These are phyloP conservation scores for Petunia axillaris DNA, from an alignment of 257 asterid genomes.

Conservation along the genomic window DNA sequence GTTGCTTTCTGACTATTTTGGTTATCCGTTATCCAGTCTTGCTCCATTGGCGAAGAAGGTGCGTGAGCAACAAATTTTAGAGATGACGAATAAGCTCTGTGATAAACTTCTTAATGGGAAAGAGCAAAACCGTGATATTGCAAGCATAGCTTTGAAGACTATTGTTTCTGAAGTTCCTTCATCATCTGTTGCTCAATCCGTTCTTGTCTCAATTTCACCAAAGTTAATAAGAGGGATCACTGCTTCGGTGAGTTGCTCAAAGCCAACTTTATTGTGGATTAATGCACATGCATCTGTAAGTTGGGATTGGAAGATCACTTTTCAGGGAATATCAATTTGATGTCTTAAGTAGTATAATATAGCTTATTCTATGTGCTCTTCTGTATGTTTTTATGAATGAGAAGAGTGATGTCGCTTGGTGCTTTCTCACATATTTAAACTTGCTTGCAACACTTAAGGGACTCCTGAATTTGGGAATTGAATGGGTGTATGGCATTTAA, in stretches of 20 bases:
- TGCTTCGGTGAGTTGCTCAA: conserved; percentile 54
- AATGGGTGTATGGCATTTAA: not conserved
- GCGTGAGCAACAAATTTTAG: conserved; percentile 78
- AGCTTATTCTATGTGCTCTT: not conserved
- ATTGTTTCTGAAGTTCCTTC: conserved; percentile 95
- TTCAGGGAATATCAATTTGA: not conserved
- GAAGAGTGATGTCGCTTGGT: not conserved
- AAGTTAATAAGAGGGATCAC: conserved; percentile 86
- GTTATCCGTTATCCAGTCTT: conserved; percentile 41
- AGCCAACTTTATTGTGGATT: conserved; percentile 21
- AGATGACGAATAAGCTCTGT: conserved; percentile 89
- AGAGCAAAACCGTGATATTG: conserved; percentile 91
- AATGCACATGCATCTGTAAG: not conserved
- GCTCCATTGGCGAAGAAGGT: conserved; percentile 95
- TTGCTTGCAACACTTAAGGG: not conserved
- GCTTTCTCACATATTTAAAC: not conserved
- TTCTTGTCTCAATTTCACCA: conserved; percentile 80
- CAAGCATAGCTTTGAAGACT: conserved; percentile 98
- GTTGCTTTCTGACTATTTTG: conserved; percentile 33
- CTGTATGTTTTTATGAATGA: not conserved
- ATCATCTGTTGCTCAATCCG: conserved; percentile 67
- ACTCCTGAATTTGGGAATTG: conserved; percentile 14
- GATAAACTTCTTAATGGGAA: conserved; percentile 92
- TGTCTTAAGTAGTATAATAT: not conserved
- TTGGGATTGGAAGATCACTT: not conserved